A percentile compares a stretch with the other conserved stretches of the same genome.
phyloP scores from a whole-genome alignment of 441 rosid species.

The Pelargonium australe region DNA sequence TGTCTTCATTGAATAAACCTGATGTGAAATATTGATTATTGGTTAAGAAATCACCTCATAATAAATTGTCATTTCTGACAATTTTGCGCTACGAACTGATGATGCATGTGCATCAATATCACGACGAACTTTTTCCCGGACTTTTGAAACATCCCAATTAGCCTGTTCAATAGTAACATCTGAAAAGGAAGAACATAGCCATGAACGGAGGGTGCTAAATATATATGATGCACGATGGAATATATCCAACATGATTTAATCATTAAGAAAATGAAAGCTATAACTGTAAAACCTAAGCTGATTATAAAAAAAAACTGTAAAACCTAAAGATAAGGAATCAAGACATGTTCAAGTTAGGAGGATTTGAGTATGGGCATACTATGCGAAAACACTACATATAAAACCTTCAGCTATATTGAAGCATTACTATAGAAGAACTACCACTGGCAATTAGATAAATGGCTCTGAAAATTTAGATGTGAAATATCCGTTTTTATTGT shows the following conservation, averaged over 20 bases:
- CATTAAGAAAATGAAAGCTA: too few relatives aligned
- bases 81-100: constrained; percentile 38
- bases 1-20: constrained; percentile 5
- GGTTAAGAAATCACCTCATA: constrained; percentile 42
- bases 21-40: not conserved
- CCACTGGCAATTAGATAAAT: too few relatives aligned
- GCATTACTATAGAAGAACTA: not conserved
- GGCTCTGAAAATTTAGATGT: too few relatives aligned
- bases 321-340: not conserved
- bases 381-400: not conserved
- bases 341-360: not conserved
- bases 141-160: constrained; percentile 60
- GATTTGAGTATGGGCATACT: not conserved
- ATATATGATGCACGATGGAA: not conserved
- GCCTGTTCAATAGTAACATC: constrained; percentile 61
- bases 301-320: too few relatives aligned
- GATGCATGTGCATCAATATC: constrained; percentile 53
- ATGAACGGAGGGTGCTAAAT: not conserved
- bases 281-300: too few relatives aligned
- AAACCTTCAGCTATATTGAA: not conserved
- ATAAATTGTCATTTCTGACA: constrained; percentile 44
- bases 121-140: constrained; percentile 55
- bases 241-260: not conserved
- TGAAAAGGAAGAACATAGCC: constrained; percentile 21
- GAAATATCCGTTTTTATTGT: too few relatives aligned